Evolutionary conservation across 2,329 filamentous ascomycete genomes (phyloP), one percentile per base, ranked within the genome.

Genomic region (Fusarium sp.): DNA sequence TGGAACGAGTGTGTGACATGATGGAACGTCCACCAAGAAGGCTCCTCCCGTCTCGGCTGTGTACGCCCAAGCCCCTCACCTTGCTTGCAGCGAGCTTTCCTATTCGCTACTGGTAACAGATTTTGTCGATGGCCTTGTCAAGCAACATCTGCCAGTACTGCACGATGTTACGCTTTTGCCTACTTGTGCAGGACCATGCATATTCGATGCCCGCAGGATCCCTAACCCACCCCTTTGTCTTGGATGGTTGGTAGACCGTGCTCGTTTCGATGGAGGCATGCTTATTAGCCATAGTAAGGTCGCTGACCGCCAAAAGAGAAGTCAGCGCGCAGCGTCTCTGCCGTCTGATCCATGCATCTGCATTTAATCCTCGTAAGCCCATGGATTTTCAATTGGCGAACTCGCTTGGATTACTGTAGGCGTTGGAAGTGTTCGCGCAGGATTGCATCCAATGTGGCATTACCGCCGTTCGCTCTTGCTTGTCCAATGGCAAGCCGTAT

Each of bases 41-140:
- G 75, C 73, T 77, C 75, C 67, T 77, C 75, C 75, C 75, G 75
- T 75, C 72, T 68, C 73, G 72, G 68, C 75, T 72, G 69, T 69
- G 67, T 58, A 52, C 56, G 54, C 71, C 68, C 62, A 65, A 63
- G 47, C 52, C 65, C 65, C 44, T 61, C 58, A 23, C 19, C 36
- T 48, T 54, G 30, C 34, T 48, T 50, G 40, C 39, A 48, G 43
- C 36, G 49, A 23, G 40, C 38, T 51, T 49, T 44, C 56, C 44
- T 40, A 69, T 62, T 69, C 50, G 65, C 26, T 21, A 45, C 34
- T 45, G 36, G 28, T 58, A 8, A 47, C 56, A 51, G 39, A 55
- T 32, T 48, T 49, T 66, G 28, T 44, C 38, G 21, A 58, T 45
- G 30, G 36, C 65, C 65, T 48, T 58, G 60, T 52, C 56, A 46